These are phyloP conservation scores for Chenopodium quinoa DNA, from an alignment of 148 eudicot genomes.

Conservation along the genomic window DNA sequence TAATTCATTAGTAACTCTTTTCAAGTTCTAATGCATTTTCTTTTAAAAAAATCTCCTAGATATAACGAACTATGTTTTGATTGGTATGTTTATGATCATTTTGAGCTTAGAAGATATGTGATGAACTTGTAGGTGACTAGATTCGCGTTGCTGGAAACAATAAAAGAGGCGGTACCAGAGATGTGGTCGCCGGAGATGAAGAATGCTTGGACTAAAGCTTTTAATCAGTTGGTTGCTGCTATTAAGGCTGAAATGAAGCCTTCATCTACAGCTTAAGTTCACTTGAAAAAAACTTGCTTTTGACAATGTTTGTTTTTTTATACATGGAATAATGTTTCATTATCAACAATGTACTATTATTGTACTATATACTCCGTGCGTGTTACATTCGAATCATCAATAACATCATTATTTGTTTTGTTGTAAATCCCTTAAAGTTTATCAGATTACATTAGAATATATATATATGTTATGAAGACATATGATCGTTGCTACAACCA, in stretches of 20 bases:
- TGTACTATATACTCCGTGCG: no score
- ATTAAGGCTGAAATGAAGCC: conserved; percentile 74
- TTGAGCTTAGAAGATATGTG: background rate
- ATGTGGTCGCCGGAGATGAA: conserved; percentile 85
- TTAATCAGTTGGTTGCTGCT: conserved; percentile 64
- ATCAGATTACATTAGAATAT: no score
- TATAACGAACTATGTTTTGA: no score
- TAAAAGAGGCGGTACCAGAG: conserved; percentile 72
- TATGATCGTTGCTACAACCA: no score
- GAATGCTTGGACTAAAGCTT: conserved; percentile 73
- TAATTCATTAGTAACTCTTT: conserved; percentile 2
- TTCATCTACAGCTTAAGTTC: background rate
- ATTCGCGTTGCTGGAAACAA: conserved; percentile 66
- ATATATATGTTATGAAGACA: no score
- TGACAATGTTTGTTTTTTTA: no score
- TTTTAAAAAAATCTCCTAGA: background rate
- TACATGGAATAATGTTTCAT: no score
- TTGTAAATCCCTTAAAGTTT: no score
- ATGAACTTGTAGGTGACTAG: conserved; percentile 50
- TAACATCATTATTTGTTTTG: no score
- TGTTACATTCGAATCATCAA: no score
- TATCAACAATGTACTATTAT: no score
- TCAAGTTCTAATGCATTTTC: background rate
- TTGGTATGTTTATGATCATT: background rate
- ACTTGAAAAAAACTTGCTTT: background rate